Evolutionary conservation across 805 yeast genomes (phyloP).

Genomic region (Komagataella ulmi): DNA sequence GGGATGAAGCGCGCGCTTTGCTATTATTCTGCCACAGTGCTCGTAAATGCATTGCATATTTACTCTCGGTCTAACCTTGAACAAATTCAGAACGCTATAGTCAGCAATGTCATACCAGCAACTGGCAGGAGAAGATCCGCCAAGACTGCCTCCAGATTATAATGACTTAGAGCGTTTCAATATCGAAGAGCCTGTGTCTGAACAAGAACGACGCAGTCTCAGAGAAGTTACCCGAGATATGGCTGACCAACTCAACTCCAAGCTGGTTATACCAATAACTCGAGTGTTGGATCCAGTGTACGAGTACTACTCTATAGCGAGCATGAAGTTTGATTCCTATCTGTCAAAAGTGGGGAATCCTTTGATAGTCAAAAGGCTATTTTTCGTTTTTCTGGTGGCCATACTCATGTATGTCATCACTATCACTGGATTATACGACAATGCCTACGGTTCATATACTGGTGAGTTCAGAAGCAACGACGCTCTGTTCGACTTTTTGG

Average conservation of each 20-base stretch:
- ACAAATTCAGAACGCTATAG: background rate
- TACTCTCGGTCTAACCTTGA: background rate
- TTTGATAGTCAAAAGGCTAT: slow-evolving; percentile 60
- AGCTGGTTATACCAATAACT: slow-evolving; percentile 27
- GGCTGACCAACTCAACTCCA: slow-evolving; percentile 21
- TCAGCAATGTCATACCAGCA: slow-evolving; percentile 3
- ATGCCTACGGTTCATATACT: slow-evolving; percentile 20
- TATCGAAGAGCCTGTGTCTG: background rate
- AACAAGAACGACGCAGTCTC: slow-evolving; percentile 19
- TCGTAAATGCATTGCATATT: background rate
- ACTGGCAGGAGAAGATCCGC: slow-evolving; percentile 1
- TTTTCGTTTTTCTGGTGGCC: slow-evolving; percentile 60
- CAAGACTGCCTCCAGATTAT: slow-evolving; percentile 2
- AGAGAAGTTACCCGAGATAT: slow-evolving; percentile 20
- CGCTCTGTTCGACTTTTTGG: slow-evolving; percentile 34
- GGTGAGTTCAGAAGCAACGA: slow-evolving; percentile 56
- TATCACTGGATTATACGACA: slow-evolving; percentile 39
- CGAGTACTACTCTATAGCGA: slow-evolving; percentile 28
- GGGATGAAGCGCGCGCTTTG: background rate
- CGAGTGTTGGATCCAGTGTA: slow-evolving; percentile 37
- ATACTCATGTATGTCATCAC: slow-evolving; percentile 42
- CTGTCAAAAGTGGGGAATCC: slow-evolving; percentile 75
- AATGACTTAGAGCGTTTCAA: background rate
- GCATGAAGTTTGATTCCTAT: slow-evolving; percentile 36
- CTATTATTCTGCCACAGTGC: background rate